Base-by-base conservation (phyloP, 768 basidiomycete species). In the Trametes cinnabarina region DNA sequence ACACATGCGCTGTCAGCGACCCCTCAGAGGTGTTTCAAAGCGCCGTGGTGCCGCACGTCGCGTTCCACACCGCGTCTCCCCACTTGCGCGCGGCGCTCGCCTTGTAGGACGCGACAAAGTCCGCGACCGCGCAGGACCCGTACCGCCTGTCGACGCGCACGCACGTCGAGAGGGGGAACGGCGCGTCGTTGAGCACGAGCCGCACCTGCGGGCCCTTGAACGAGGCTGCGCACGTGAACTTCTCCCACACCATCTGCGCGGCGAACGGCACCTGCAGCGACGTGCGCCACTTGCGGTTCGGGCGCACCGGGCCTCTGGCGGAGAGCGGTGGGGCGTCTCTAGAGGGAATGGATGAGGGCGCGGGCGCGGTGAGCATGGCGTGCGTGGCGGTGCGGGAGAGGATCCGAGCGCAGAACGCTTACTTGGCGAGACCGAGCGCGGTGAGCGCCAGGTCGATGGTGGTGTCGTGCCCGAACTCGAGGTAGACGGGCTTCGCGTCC, bases 381-480 rank as follows among this genome's bases (percentile, higher is more conserved):
- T 32, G 30, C n/a, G n/a, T n/a, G n/a, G n/a, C n/a, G n/a, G n/a
- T n/a, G n/a, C n/a, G n/a, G n/a, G n/a, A 1, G 25, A 4, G n/a
- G 20, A 14, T n/a, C 15, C 11, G 25, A 23, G 2, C 28, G 25
- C 10, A 11, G 25, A 25, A 4, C 14, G 63, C 72, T 47, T 35
- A 75, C 74, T 72, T 71, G 56, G 72, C 76, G 19, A 76, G 66
- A 0, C 70, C 70, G 60, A 77, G 70, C 1, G 73, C 73, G 22
- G 77, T 73, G 30, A 76, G 57, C 5, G 72, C 72, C 23, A 74
- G 42, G 60, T 77, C 71, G 55, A 79, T 70, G 35, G 72, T 76
- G 7, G 71, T 74, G 51, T 77, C 74, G 58, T 77, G 75, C 4
- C 76, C 76, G 58, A 77, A 78, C 65, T 79, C 74, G 23, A 79